Evolutionary conservation across 1,284 basidiomycete genomes (phyloP).

Genomic region (Tylopilus sp.): DNA sequence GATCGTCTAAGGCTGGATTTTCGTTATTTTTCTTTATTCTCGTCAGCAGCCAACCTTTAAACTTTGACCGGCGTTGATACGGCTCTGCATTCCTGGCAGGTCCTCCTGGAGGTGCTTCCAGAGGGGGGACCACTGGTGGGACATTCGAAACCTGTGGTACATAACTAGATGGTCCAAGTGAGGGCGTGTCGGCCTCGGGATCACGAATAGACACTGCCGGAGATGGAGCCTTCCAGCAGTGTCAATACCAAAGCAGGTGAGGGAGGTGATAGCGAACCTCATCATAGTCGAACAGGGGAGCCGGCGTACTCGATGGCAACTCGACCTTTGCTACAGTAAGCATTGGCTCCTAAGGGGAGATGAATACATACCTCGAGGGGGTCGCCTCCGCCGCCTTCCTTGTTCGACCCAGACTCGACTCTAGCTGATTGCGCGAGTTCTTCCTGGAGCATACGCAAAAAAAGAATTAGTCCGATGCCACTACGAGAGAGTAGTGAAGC

Average conservation of each 20-base stretch:
- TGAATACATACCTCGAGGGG: too few species aligned
- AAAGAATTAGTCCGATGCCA: too few species aligned
- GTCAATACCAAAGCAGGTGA: neutral
- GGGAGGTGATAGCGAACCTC: neutral
- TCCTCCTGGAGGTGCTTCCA: neutral
- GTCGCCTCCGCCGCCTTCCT: too few species aligned
- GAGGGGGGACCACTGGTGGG: neutral
- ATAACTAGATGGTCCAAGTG: neutral
- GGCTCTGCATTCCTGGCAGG: too few species aligned
- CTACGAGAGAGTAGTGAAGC: too few species aligned
- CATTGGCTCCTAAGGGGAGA: neutral
- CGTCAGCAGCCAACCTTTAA: neutral
- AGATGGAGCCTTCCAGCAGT: neutral
- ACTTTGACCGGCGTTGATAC: neutral
- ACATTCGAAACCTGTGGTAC: neutral
- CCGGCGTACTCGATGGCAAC: too few species aligned
- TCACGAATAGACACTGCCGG: neutral
- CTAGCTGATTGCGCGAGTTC: too few species aligned
- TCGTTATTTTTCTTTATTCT: neutral
- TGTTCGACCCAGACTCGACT: too few species aligned
- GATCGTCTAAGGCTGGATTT: neutral
- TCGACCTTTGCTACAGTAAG: too few species aligned
- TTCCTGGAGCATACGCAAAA: neutral
- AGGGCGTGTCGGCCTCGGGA: neutral
- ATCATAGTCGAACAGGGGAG: neutral